phyloP scores from a whole-genome alignment of 2,329 filamentous ascomycete species.

The Sclerotinia minor region DNA sequence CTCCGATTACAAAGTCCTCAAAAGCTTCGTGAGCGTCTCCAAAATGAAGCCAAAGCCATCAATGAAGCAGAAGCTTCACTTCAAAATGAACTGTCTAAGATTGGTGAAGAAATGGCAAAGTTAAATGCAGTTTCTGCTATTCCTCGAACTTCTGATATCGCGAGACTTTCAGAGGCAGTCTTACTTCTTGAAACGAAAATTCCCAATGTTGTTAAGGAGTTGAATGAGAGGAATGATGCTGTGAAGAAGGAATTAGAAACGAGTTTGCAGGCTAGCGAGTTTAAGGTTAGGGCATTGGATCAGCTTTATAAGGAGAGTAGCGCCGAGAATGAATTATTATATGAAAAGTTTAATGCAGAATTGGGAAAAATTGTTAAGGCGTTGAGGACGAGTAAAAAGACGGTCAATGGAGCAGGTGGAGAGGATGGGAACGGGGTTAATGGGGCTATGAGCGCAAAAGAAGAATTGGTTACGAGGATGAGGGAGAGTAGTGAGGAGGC shows the following conservation, averaged over 20 bases:
- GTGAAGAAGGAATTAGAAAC: constrained; percentile 72
- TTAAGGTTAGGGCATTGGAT: constrained; percentile 78
- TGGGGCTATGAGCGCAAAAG: constrained; percentile 73
- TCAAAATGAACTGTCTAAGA: constrained; percentile 74
- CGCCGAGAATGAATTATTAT: constrained; percentile 89
- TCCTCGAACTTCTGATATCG: constrained; percentile 33
- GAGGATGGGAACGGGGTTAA: not conserved
- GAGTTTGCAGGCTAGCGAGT: constrained; percentile 71
- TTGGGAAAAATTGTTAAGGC: constrained; percentile 78
- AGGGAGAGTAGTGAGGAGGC: constrained; percentile 76
- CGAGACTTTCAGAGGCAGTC: constrained; percentile 58
- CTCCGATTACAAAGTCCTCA: constrained; percentile 70
- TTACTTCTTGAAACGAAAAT: constrained; percentile 67
- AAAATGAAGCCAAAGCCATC: constrained; percentile 75
- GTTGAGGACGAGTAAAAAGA: constrained; percentile 52
- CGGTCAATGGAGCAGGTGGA: not conserved
- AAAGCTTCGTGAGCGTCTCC: constrained; percentile 80
- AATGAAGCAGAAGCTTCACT: constrained; percentile 68
- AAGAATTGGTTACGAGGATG: constrained; percentile 71
- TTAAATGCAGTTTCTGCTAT: constrained; percentile 48
- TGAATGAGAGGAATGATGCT: constrained; percentile 60
- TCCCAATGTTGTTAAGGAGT: constrained; percentile 57
- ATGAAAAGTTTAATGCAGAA: constrained; percentile 90
- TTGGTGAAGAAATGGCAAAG: constrained; percentile 75
- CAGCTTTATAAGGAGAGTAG: constrained; percentile 85